Conservation (phyloP, 441 rosid species). For the Aleurites moluccanus region DNA sequence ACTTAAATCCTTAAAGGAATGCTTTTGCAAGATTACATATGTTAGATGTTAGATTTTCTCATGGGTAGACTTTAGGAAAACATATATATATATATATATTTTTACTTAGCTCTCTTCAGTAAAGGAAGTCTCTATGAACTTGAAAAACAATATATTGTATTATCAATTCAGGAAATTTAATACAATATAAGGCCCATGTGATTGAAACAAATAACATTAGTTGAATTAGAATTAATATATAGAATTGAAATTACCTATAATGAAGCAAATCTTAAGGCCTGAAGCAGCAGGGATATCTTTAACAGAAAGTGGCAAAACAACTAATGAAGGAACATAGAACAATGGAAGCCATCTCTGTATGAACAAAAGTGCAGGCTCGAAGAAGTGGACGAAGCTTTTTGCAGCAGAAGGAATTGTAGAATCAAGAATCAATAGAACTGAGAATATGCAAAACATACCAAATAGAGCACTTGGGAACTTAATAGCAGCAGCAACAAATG, state of each 20-base stretch:
- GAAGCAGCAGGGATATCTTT: constrained; percentile 93
- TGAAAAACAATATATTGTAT: neutral
- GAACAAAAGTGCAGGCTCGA: constrained; percentile 80
- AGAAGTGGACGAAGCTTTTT: constrained; percentile 63
- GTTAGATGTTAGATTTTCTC: too few species aligned
- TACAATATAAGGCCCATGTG: neutral
- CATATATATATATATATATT: too few species aligned
- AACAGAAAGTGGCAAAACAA: constrained; percentile 87
- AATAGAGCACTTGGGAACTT: constrained; percentile 96
- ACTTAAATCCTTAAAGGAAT: too few species aligned
- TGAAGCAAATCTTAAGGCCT: constrained; percentile 83
- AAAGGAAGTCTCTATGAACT: too few species aligned
- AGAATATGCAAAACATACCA: constrained; percentile 97
- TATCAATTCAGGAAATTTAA: too few species aligned
- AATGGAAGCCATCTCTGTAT: constrained; percentile 97
- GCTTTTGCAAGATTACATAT: too few species aligned
- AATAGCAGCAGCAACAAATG: constrained; percentile 77
- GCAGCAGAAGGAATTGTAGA: constrained; percentile 69
- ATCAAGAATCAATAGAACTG: constrained; percentile 70
- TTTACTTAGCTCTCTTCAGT: too few species aligned
- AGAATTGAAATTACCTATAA: constrained; percentile 46
- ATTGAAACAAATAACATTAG: neutral
- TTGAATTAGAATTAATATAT: neutral
- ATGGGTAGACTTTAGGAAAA: too few species aligned
- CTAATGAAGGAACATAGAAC: constrained; percentile 94